Base-by-base conservation (phyloP, 2,329 filamentous ascomycete species). In the Clonostachys chloroleuca region DNA sequence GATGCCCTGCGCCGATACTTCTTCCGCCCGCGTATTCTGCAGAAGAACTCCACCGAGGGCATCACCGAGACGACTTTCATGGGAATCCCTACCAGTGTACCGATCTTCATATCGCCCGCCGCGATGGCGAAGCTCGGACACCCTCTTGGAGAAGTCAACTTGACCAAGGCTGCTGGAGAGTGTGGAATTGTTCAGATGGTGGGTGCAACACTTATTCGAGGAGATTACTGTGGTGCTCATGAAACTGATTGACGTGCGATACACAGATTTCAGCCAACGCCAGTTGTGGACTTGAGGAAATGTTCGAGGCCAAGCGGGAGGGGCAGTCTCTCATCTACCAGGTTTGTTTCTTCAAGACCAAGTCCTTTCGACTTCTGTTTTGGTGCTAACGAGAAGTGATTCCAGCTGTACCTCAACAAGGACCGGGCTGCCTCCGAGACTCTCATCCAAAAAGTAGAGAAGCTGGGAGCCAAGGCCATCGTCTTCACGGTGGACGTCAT, bases 61-160 rank as follows among this genome's bases (percentile, higher is more conserved):
- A 39, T 42, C 14, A 37, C 40, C 16, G 62, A 66, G 5, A 72
- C 69, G 3, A 68, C 59, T n/a, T 66, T 76, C 18, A 56, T 74
- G 14, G 74, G 73, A 8, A 58, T 74, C 54, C 73, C 73, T 54
- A 72, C 74, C 48, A 68, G 65, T 12, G 67, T 69, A 8, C 74
- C 74, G 2, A 67, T 77, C 58, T 77, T 76, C 56, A 76, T 77
- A 54, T 65, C 67, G 3, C 74, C 74, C 1, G 71, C 70, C 33
- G 68, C 71, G 12, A 64, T 67, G 17, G 73, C 65, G 34, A 69
- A 64, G 18, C 70, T 72, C 40, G 70, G 64, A 2, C 62, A 77
- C 50, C 57, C 63, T 1, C 66, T 68, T 2, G 74, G 61, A 14
- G 74, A 78, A 57, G 52, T 69, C n/a, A 75, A 74, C 52, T 63